A percentile compares a stretch with the other conserved stretches of the same genome.
Conservation (phyloP, 1,139 yeast species). For the Geotrichum citri-aurantii region DNA sequence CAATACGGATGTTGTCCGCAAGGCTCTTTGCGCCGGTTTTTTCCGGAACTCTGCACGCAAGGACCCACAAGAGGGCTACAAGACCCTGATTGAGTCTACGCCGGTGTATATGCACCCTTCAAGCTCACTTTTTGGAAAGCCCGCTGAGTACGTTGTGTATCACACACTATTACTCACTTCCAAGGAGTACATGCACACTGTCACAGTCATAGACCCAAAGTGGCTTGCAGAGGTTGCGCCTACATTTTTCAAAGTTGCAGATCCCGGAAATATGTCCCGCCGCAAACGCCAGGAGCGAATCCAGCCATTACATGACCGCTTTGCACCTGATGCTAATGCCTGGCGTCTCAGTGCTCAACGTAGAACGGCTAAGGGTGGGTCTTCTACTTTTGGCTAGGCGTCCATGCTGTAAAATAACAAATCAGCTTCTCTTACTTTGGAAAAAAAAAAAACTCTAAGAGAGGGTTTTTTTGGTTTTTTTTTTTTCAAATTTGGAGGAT, state of each 20-base stretch:
- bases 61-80: conserved; percentile 71
- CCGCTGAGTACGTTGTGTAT: conserved; percentile 74
- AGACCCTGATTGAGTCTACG: conserved; percentile 70
- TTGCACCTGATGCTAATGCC: conserved; percentile 47
- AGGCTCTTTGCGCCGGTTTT: conserved; percentile 78
- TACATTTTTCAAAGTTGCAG: conserved; percentile 65
- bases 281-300: conserved; percentile 47
- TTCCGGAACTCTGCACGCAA: conserved; percentile 80
- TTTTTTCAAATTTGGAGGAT: too few species aligned
- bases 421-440: too few species aligned
- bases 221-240: conserved; percentile 91
- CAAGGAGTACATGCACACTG: conserved; percentile 88
- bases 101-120: conserved; percentile 87
- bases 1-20: conserved; percentile 57
- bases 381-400: conserved; percentile 18
- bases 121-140: conserved; percentile 67
- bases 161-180: conserved; percentile 78
- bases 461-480: too few species aligned
- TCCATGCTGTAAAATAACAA: too few species aligned
- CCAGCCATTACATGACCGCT: conserved; percentile 57
- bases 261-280: conserved; percentile 38
- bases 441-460: too few species aligned
- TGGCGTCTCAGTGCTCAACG: conserved; percentile 44
- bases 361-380: conserved; percentile 17
- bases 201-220: conserved; percentile 70